Conservation (phyloP, 805 yeast genomes). For the Kazachstania africana region DNA sequence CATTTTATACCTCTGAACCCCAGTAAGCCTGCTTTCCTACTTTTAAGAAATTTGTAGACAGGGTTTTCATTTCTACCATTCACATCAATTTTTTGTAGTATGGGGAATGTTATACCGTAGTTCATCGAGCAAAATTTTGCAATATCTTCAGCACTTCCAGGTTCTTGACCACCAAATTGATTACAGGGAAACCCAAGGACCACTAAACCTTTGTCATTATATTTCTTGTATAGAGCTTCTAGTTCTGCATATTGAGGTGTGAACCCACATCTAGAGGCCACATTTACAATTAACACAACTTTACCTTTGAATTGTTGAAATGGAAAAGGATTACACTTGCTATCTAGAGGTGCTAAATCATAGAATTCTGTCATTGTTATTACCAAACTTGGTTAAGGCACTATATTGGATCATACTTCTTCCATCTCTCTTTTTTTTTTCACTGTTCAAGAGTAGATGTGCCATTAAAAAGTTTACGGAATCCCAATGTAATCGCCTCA, state of each 20-base stretch:
- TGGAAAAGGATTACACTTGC: slow-evolving; percentile 41
- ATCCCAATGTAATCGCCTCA: neutral
- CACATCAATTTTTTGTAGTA: slow-evolving; percentile 76
- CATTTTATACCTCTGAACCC: slow-evolving; percentile 68
- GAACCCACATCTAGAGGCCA: slow-evolving; percentile 77
- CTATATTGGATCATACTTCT: neutral
- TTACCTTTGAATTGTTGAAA: slow-evolving; percentile 59
- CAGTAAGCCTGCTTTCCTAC: slow-evolving; percentile 41
- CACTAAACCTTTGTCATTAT: slow-evolving; percentile 48
- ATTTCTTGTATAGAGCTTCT: slow-evolving; percentile 55
- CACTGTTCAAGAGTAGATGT: neutral
- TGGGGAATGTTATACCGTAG: slow-evolving; percentile 87
- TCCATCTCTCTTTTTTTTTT: too few species aligned
- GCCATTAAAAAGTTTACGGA: neutral
- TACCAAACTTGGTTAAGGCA: too few species aligned
- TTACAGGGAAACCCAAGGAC: slow-evolving; percentile 85
- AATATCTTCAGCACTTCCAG: slow-evolving; percentile 58
- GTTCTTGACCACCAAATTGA: slow-evolving; percentile 78
- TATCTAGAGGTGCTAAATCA: neutral
- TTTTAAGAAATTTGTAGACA: slow-evolving; percentile 68
- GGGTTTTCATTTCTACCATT: slow-evolving; percentile 76
- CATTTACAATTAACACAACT: slow-evolving; percentile 76
- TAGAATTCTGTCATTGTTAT: neutral
- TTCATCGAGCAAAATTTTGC: slow-evolving; percentile 60
- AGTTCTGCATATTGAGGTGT: slow-evolving; percentile 70